These are phyloP conservation scores for Nepenthes gracilis DNA, from an alignment of 148 eudicot species.

Conservation along the genomic window DNA sequence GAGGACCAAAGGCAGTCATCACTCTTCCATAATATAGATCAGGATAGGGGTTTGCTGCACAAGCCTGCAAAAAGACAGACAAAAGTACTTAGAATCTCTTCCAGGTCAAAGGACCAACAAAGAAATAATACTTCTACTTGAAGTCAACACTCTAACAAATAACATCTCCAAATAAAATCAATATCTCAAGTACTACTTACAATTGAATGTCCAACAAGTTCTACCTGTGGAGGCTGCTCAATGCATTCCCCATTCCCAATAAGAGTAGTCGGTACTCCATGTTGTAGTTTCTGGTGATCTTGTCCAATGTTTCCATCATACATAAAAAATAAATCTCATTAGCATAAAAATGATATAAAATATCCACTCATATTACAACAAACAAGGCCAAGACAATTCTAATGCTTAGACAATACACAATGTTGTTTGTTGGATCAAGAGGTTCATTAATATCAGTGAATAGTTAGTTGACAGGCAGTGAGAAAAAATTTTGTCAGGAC, in stretches of 20 bases:
- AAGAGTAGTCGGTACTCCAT: conserved; percentile 26
- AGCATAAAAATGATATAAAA: background rate
- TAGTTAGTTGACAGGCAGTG: too few species aligned
- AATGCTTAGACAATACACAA: background rate
- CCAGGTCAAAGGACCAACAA: background rate
- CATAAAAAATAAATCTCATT: background rate
- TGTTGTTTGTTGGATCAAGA: too few species aligned
- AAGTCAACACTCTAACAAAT: background rate
- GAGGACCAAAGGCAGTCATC: conserved; percentile 80
- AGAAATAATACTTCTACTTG: background rate
- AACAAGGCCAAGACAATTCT: too few species aligned
- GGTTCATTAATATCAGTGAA: too few species aligned
- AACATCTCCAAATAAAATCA: conserved; percentile 3
- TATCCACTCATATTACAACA: too few species aligned
- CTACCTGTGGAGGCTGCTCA: conserved; percentile 58
- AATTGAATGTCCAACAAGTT: conserved; percentile 87
- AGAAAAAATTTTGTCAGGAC: too few species aligned
- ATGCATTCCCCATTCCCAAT: conserved; percentile 28
- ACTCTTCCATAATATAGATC: conserved; percentile 77
- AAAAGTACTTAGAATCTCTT: background rate
- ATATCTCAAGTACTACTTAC: conserved; percentile 34
- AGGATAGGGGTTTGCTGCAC: conserved; percentile 59
- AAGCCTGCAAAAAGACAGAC: conserved; percentile 39
- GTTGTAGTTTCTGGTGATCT: conserved; percentile 14
- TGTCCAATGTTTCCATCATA: conserved; percentile 1